Evolutionary conservation across 768 basidiomycete species (phyloP).

Genomic region (Russula abietina): DNA sequence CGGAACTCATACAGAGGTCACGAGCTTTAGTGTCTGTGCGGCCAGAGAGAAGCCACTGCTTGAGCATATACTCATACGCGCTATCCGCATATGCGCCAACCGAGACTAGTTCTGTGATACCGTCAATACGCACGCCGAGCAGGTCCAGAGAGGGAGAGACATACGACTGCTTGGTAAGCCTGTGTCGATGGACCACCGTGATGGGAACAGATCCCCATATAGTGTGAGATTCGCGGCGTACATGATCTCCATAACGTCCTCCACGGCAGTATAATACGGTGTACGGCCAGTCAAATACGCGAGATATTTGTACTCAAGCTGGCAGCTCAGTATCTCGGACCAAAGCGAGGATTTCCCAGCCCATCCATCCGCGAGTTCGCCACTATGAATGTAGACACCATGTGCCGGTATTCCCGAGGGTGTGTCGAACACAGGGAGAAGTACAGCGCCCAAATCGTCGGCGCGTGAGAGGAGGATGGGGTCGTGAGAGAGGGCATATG

Average conservation of each 20-base stretch:
- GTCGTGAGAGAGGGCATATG: slow-evolving; percentile 69
- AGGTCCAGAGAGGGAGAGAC: slow-evolving; percentile 24
- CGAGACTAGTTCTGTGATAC: slow-evolving; percentile 37
- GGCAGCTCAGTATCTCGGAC: slow-evolving; percentile 77
- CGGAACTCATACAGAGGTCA: slow-evolving; percentile 53
- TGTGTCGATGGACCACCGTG: slow-evolving; percentile 44
- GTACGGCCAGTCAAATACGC: slow-evolving; percentile 72
- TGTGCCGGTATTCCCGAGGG: slow-evolving; percentile 65
- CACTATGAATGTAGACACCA: slow-evolving; percentile 58
- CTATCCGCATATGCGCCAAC: slow-evolving; percentile 69
- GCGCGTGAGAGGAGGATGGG: slow-evolving; percentile 59
- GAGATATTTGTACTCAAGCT: slow-evolving; percentile 85
- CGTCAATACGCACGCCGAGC: slow-evolving; percentile 21
- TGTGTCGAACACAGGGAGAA: slow-evolving; percentile 70
- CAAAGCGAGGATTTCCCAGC: slow-evolving; percentile 36
- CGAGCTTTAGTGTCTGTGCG: slow-evolving; percentile 55
- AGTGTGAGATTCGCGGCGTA: slow-evolving; percentile 37
- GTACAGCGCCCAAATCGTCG: slow-evolving; percentile 66
- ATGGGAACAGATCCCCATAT: slow-evolving; percentile 55
- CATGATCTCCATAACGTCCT: slow-evolving; percentile 46
- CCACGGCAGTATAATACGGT: slow-evolving; percentile 52
- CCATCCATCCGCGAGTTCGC: slow-evolving; percentile 27
- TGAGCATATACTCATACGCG: slow-evolving; percentile 73
- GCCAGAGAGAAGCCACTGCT: slow-evolving; percentile 64
- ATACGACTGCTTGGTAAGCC: slow-evolving; percentile 42